Conservation (phyloP, 805 yeast genomes). For the Lachancea kluyveri region DNA sequence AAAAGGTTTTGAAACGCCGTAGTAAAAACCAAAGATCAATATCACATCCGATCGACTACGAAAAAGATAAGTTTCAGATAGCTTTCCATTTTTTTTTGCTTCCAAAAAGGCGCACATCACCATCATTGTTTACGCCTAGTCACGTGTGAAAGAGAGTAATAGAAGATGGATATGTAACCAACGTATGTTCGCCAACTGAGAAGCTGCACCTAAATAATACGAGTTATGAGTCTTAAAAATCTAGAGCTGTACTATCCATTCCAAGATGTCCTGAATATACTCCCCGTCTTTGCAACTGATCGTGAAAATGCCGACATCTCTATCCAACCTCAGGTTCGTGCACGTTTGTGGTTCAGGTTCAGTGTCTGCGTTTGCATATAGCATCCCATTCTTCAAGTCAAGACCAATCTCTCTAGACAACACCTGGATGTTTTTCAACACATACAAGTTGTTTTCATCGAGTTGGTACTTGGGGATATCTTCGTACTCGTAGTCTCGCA, state of each 20-base stretch:
- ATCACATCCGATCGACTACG: too few species aligned
- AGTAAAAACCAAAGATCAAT: too few species aligned
- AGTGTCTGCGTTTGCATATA: constrained; percentile 10
- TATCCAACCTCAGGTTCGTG: constrained; percentile 14
- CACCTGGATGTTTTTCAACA: constrained; percentile 15
- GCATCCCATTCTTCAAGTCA: constrained; percentile 15
- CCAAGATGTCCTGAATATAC: constrained; percentile 13
- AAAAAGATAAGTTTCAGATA: too few species aligned
- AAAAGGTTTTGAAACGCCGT: too few species aligned
- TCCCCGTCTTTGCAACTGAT: constrained; percentile 20
- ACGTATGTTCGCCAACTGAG: too few species aligned
- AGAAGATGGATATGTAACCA: too few species aligned
- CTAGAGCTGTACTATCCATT: constrained; percentile 18
- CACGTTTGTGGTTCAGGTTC: constrained; percentile 6
- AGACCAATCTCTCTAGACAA: constrained; percentile 17
- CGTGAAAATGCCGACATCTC: constrained; percentile 18
- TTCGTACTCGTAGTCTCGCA: constrained; percentile 16
- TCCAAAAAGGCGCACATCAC: too few species aligned
- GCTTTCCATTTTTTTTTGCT: too few species aligned
- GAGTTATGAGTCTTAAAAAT: neutral
- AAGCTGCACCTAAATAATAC: constrained; percentile 1
- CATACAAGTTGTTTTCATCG: constrained; percentile 13
- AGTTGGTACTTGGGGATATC: constrained; percentile 12
- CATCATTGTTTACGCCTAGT: too few species aligned
- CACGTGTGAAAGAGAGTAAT: too few species aligned